phyloP scores from a whole-genome alignment of 1,139 yeast species.

The Yamadazyma kanchanaburiensis region DNA sequence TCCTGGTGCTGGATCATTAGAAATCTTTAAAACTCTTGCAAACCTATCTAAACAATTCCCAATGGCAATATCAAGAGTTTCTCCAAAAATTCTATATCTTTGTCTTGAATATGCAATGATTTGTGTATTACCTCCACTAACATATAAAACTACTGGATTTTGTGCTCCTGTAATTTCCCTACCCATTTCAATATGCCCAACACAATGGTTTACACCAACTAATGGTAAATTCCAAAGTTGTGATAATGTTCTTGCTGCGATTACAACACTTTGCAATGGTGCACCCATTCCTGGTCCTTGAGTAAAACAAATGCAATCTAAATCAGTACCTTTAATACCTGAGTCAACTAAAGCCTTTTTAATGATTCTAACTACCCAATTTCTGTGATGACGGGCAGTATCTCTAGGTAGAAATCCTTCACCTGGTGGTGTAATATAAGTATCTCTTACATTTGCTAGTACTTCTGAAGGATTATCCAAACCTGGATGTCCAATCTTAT shows the following conservation, averaged over 20 bases:
- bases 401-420: slow-evolving; percentile 96
- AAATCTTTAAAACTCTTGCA: slow-evolving; percentile 83
- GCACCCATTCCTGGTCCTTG: slow-evolving; percentile 99
- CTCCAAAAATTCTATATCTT: slow-evolving; percentile 93
- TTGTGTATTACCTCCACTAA: slow-evolving; percentile 98
- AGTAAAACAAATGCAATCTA: slow-evolving; percentile 92
- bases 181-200: slow-evolving; percentile 99
- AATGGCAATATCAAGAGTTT: slow-evolving; percentile 93
- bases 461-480: slow-evolving; percentile 64
- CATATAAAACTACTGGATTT: slow-evolving; percentile 94
- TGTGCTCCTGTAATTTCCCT: slow-evolving; percentile 93
- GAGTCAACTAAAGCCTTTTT: slow-evolving; percentile 67
- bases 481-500: slow-evolving; percentile 51
- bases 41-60: slow-evolving; percentile 96
- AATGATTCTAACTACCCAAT: slow-evolving; percentile 87
- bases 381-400: slow-evolving; percentile 93
- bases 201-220: slow-evolving; percentile 94
- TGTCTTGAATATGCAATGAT: slow-evolving; percentile 95
- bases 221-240: slow-evolving; percentile 81
- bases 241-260: slow-evolving; percentile 86
- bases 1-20: slow-evolving; percentile 97
- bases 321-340: slow-evolving; percentile 48
- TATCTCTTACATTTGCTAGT: slow-evolving; percentile 85
- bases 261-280: slow-evolving; percentile 87
- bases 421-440: slow-evolving; percentile 95